Base-by-base conservation (phyloP, 805 yeast genomes). In the Metschnikowia sp. region DNA sequence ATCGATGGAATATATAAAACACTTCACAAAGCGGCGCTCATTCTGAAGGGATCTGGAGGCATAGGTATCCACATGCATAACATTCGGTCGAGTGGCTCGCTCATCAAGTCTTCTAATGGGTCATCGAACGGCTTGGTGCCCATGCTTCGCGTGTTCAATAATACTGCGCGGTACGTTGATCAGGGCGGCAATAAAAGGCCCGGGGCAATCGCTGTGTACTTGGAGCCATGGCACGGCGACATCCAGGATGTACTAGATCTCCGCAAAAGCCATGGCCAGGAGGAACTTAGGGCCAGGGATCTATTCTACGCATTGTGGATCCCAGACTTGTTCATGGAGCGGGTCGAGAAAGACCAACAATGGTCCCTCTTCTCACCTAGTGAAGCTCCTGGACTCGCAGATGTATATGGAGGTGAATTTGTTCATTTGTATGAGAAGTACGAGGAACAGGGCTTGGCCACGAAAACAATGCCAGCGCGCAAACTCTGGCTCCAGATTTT, bases 121-220 rank as follows among this genome's bases (percentile, higher is more conserved):
- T 82, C 87, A 10, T 89, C 97, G 2, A 88, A 84, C 58, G 99
- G 99, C 34, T 70, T 92, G 41, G 84, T 91, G 36, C 99, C 99
- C n/a, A 90, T 92, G 97, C 73, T 92, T 28, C 82, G 96, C 57
- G 98, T 92, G 9, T 92, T 84, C 73, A 92, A 92, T 74, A 86
- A 89, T 69, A 90, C 98, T 26, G 98, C 99, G 15, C 81, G 97
- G 58, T 92, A 91, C 62, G 98, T 92, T 36, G 98, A 92, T 61
- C 99, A 92, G 75, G 99, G 99, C 53, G 98, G 98, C 47, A 92
- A 92, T 71, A 91, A 91, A 69, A 77, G 99, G 61, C 99, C 99
- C 0, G 98, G 98, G 52, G 99, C 99, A 3, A 87, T 92, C 68
- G 96, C 97, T 32, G 70, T 90, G 33, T 92, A 91, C 68, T 66